Conservation (phyloP, 345 rosid genomes). For the Ceriops zippeliana region DNA sequence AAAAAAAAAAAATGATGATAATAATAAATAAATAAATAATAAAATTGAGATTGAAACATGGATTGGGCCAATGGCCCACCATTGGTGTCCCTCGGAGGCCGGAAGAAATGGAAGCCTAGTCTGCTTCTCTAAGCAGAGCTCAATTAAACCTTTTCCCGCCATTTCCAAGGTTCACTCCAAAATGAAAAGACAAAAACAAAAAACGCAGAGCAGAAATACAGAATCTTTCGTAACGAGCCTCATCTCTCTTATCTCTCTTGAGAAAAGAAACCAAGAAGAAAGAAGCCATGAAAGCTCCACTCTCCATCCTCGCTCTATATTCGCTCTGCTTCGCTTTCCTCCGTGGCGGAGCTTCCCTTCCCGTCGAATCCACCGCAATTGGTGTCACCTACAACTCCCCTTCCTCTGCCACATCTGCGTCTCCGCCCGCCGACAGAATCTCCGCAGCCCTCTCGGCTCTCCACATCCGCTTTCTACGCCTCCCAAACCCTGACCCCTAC, state of each 20-base stretch:
- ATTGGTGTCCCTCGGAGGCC: no score
- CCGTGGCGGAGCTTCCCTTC: constrained; percentile 9
- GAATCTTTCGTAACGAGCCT: background rate
- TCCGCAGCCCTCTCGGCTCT: constrained; percentile 42
- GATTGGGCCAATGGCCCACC: no score
- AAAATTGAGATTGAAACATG: no score
- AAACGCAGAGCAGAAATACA: no score
- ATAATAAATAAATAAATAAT: no score
- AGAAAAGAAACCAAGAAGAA: no score
- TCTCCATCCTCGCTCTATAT: constrained; percentile 8
- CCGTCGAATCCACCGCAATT: constrained; percentile 29
- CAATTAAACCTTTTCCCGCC: no score
- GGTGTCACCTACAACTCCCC: constrained; percentile 17
- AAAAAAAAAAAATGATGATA: no score
- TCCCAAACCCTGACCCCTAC: constrained; percentile 53
- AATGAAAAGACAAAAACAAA: no score
- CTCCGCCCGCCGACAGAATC: constrained; percentile 39
- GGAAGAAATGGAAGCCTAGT: no score
- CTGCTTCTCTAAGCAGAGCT: no score
- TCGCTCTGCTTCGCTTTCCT: constrained; percentile 22
- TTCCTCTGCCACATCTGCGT: constrained; percentile 16
- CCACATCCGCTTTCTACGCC: constrained; percentile 50
- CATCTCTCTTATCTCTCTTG: background rate
- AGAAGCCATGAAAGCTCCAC: constrained; percentile 19
- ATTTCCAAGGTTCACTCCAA: no score